Percentiles rank a stretch among this genome's conserved stretches.
These are phyloP conservation scores for Yamadazyma takamatsuzukensis DNA, from an alignment of 805 yeast species.

Conservation along the genomic window DNA sequence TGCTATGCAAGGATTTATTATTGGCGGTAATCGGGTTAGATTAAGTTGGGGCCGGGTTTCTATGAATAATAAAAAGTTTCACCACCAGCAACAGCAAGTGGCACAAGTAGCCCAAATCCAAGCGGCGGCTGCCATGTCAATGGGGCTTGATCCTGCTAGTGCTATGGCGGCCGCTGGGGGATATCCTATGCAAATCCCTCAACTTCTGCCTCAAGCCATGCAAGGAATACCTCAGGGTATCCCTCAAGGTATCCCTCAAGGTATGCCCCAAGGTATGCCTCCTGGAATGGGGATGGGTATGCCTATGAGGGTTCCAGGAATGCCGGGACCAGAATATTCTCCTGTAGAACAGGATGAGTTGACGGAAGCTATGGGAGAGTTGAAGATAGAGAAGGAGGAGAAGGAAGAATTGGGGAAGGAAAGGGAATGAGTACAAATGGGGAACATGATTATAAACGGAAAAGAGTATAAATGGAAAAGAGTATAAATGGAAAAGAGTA, in stretches of 20 bases:
- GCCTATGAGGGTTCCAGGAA: background rate
- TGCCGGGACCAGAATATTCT: too few relatives aligned
- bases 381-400: conserved; percentile 5
- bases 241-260: conserved; percentile 8
- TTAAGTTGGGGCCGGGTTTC: conserved; percentile 80
- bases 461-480: too few relatives aligned
- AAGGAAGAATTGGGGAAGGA: too few relatives aligned
- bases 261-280: conserved; percentile 7
- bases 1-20: conserved; percentile 86
- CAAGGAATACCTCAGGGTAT: conserved; percentile 5
- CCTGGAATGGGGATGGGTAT: conserved; percentile 2
- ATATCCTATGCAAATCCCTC: conserved; percentile 3
- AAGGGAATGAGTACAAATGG: too few relatives aligned
- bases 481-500: too few relatives aligned
- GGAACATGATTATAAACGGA: too few relatives aligned
- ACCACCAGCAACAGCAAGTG: conserved; percentile 27
- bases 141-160: conserved; percentile 37
- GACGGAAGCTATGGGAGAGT: conserved; percentile 4
- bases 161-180: conserved; percentile 28
- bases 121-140: conserved; percentile 34
- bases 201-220: conserved; percentile 14
- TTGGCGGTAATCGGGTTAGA: conserved; percentile 78
- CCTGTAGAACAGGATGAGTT: conserved; percentile 4
- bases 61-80: conserved; percentile 28
- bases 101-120: conserved; percentile 35